Evolutionary conservation across 169 alveolate species (phyloP), one percentile per base, ranked within the genome.

Genomic region (Cryptosporidium andersoni): DNA sequence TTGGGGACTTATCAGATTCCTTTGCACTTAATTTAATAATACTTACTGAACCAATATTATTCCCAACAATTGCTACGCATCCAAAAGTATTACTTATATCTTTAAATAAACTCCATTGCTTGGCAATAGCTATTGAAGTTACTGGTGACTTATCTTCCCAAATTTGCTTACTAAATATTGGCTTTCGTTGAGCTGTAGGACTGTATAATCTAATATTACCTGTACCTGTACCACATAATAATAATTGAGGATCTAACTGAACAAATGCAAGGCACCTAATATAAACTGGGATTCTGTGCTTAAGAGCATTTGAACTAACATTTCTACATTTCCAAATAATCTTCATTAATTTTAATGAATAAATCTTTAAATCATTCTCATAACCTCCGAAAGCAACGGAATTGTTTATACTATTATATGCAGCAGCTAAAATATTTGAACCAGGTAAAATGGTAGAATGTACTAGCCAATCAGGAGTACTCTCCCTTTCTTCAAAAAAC

Each of bases 61-160:
- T 74, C 2, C 85, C 85, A 74, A 74, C 51, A 74, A 63, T 68
- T 58, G 60, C 3, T 14, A 74, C 8, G 5, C 56, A 74, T 16
- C 85, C 67, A 47, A 58, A 6, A 16, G 67, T 45, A 43, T 60
- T 74, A 36, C 5, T 74, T 58, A 58, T 58, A 7, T 66, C 55
- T 25, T 58, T 56, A 9, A 48, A 68, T 48, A 39, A 42, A 43
- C 58, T 2, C 66, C 74, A 74, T 8, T 74, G 25, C 49, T 74
- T 74, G 16, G 60, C 60, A 3, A 74, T 45, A 7, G 36, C 60
- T 37, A 74, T 6, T 4, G 53, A 43, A 58, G 85, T 74, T 4
- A 74, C 62, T 2, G 85, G 74, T 74, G 16, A 55, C 16, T 74
- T 74, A 14, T 74, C 85, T n/a, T 55, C 67, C 85, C 85, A 74